Evolutionary conservation across 441 rosid species (phyloP), one percentile per base, ranked within the genome.

Genomic region (Rhodomyrtus psidioides): DNA sequence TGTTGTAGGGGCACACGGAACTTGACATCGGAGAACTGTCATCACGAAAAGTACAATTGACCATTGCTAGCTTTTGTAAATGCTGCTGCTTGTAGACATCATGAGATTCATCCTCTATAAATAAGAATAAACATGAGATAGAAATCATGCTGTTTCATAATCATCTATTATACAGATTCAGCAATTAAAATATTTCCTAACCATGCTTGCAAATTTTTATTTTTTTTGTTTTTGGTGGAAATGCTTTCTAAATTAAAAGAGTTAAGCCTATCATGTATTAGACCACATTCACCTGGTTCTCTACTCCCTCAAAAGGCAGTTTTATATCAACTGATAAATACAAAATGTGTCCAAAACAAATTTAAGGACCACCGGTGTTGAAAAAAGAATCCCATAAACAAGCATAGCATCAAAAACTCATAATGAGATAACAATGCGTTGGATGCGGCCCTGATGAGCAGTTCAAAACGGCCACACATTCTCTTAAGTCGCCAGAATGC

Each of bases 1-100:
- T 93, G 75, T 95, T 90, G 93, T 93, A 96, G 56, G 99, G 99
- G 59, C 99, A 96, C 55, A 94, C 90, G 15, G 98, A 95, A 85
- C 99, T 96, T 57, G 99, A 94, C 97, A 96, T 96, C 23, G 98
- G 98, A 85, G 99, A 96, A 28, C 98, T 98, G 88, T 96, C 99
- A 85, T 96, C 99, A 2, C 98, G 91, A 82, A 96, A 95, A 9
- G 96, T 96, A 46, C 99, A 98, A 23, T 98, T 98, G 55, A 98
- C 95, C 92, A 98, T 83, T 5, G 99, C 99, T 82, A 98, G 92
- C 94, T 98, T 99, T 84, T 98, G 87, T 23, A 98, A 94, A 89
- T 98, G 99, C 65, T 98, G 99, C 88, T 96, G 96, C 93, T 98
- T 98, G 87, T 98, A 98, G 88, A 94, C 91, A 91, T 98, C 99